These are phyloP conservation scores for Tulasnella sp. DNA, from an alignment of 768 basidiomycete species.

Conservation along the genomic window DNA sequence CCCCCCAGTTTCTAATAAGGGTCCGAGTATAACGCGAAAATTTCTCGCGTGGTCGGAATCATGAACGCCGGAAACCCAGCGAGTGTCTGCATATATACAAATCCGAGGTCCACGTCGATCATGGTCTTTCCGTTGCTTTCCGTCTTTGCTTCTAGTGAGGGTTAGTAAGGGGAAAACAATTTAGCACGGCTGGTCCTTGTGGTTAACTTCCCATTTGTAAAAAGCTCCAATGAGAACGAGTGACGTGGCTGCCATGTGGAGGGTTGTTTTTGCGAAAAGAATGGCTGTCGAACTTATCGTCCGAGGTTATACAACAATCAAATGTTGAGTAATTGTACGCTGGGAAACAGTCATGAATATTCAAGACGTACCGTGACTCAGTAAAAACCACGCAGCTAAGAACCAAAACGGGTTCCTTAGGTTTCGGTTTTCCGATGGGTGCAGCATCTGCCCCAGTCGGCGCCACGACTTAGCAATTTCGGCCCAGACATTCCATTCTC, in stretches of 20 bases:
- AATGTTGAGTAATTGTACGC: neutral
- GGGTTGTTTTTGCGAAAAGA: constrained; percentile 82
- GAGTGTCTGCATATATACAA: neutral
- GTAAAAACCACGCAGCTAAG: constrained; percentile 87
- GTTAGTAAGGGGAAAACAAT: neutral
- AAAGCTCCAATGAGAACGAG: constrained; percentile 70
- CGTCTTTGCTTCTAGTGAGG: neutral
- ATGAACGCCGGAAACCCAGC: neutral
- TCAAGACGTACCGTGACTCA: constrained; percentile 65
- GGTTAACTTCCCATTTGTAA: neutral
- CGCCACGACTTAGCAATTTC: constrained; percentile 69
- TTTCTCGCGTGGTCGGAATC: neutral
- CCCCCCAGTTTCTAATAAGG: neutral
- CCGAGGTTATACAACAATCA: constrained; percentile 67
- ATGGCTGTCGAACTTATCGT: constrained; percentile 88
- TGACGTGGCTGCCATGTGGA: constrained; percentile 69
- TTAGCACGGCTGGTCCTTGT: neutral
- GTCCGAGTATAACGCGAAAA: neutral
- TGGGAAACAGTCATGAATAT: neutral
- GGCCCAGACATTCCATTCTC: constrained; percentile 39
- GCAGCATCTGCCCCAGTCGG: constrained; percentile 65
- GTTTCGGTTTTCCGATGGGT: constrained; percentile 59
- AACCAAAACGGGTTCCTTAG: constrained; percentile 82
- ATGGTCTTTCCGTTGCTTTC: neutral
- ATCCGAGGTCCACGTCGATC: neutral